Percentiles rank a stretch among this genome's conserved stretches.
phyloP scores from a whole-genome alignment of 768 basidiomycete species.

The Mrakia frigida region DNA sequence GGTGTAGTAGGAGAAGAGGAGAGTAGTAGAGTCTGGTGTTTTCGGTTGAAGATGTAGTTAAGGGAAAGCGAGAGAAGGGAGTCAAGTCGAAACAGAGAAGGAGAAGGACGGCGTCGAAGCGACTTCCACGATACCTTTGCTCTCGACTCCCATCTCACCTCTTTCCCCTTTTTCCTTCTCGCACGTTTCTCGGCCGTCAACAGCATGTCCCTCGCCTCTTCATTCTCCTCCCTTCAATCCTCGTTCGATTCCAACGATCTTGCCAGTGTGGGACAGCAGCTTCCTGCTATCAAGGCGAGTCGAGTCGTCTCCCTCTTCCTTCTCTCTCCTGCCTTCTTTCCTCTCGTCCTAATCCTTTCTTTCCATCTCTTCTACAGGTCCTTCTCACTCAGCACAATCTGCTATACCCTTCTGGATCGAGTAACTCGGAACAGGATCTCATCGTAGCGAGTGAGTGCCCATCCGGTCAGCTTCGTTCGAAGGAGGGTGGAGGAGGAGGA shows the following conservation, averaged over 20 bases:
- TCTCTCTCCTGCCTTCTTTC: background rate
- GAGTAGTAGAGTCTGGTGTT: background rate
- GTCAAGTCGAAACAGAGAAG: background rate
- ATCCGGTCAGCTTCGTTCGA: background rate
- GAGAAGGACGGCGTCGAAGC: background rate
- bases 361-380: slow-evolving; percentile 50
- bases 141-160: slow-evolving; percentile 37
- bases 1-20: slow-evolving; percentile 39
- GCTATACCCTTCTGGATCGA: slow-evolving; percentile 60
- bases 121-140: no score
- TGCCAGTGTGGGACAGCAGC: slow-evolving; percentile 57
- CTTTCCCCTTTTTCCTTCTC: slow-evolving; percentile 38
- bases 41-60: background rate
- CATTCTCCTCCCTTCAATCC: background rate
- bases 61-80: background rate
- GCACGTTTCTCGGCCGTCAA: slow-evolving; percentile 10
- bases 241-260: slow-evolving; percentile 63
- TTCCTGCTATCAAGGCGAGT: slow-evolving; percentile 43
- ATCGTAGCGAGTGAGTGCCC: slow-evolving; percentile 61
- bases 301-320: no score
- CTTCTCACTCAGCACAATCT: slow-evolving; percentile 71
- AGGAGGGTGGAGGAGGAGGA: no score
- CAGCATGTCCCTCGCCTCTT: background rate
- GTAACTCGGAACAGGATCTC: slow-evolving; percentile 62
- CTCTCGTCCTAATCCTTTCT: background rate